These are phyloP conservation scores for Xylariaceae sp. DNA, from an alignment of 2,329 filamentous ascomycete species.

Conservation along the genomic window DNA sequence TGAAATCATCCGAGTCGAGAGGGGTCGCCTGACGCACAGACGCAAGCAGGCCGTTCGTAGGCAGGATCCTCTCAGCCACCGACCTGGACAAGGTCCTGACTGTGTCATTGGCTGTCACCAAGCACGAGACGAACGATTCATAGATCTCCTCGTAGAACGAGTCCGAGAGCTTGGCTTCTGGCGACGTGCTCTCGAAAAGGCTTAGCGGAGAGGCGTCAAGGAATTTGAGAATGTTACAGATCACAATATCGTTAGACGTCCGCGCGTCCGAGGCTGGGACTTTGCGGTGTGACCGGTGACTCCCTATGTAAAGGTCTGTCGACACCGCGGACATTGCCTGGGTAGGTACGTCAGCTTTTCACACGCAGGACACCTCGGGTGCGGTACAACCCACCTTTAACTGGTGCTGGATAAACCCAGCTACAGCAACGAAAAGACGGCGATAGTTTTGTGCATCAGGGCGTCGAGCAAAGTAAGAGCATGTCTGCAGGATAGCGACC, in stretches of 20 bases:
- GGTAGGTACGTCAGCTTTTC: conserved; percentile 10
- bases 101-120: conserved; percentile 46
- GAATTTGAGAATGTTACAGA: conserved; percentile 52
- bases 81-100: conserved; percentile 44
- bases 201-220: conserved; percentile 49
- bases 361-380: conserved; percentile 1
- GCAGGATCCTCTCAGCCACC: conserved; percentile 45
- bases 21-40: conserved; percentile 33
- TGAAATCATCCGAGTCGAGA: conserved; percentile 35
- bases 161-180: conserved; percentile 31
- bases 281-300: conserved; percentile 37
- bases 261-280: conserved; percentile 34
- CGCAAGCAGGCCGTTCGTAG: conserved; percentile 32
- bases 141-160: conserved; percentile 42
- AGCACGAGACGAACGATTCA: conserved; percentile 48
- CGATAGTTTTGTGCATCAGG: conserved; percentile 44
- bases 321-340: conserved; percentile 37
- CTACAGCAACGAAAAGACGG: conserved; percentile 49
- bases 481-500: conserved; percentile 56
- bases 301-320: conserved; percentile 34
- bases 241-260: conserved; percentile 37
- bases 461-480: conserved; percentile 56
- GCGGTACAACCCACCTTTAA: conserved; percentile 43
- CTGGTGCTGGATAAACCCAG: conserved; percentile 52
- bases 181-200: conserved; percentile 39